Evolutionary conservation across 2,329 filamentous ascomycete species (phyloP).

Genomic region (Fusarium burgessii): DNA sequence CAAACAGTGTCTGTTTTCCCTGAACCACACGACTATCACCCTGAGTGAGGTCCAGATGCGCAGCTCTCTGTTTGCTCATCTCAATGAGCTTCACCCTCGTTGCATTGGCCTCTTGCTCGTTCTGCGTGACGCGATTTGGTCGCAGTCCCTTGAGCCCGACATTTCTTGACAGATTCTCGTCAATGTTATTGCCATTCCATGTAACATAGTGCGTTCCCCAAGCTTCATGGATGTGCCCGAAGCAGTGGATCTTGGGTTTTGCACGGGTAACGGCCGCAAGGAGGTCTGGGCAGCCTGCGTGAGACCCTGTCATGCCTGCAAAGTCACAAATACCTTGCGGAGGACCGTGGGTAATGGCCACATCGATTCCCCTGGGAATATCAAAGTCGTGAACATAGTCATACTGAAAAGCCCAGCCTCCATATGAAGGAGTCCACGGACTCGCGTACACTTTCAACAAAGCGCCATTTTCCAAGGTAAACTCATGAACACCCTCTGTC

Average conservation of each 20-base stretch:
- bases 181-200: conserved; percentile 61
- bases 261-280: conserved; percentile 59
- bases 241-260: conserved; percentile 64
- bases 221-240: conserved; percentile 70
- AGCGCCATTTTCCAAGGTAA: conserved; percentile 63
- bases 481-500: conserved; percentile 60
- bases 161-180: conserved; percentile 54
- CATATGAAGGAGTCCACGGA: conserved; percentile 62
- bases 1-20: conserved; percentile 66
- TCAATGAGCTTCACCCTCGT: conserved; percentile 34
- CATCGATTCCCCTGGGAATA: conserved; percentile 54
- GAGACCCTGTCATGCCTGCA: conserved; percentile 36
- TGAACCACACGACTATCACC: conserved; percentile 48
- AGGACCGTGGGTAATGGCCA: conserved; percentile 68
- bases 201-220: conserved; percentile 67
- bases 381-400: conserved; percentile 53
- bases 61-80: conserved; percentile 48
- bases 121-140: conserved; percentile 37
- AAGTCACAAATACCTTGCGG: conserved; percentile 64
- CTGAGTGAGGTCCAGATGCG: conserved; percentile 54
- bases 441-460: conserved; percentile 64
- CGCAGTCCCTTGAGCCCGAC: conserved; percentile 51
- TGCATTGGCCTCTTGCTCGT: conserved; percentile 8
- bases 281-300: conserved; percentile 59
- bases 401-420: conserved; percentile 65